These are phyloP conservation scores for Boletus rex-veris DNA, from an alignment of 768 basidiomycete species.

Conservation along the genomic window DNA sequence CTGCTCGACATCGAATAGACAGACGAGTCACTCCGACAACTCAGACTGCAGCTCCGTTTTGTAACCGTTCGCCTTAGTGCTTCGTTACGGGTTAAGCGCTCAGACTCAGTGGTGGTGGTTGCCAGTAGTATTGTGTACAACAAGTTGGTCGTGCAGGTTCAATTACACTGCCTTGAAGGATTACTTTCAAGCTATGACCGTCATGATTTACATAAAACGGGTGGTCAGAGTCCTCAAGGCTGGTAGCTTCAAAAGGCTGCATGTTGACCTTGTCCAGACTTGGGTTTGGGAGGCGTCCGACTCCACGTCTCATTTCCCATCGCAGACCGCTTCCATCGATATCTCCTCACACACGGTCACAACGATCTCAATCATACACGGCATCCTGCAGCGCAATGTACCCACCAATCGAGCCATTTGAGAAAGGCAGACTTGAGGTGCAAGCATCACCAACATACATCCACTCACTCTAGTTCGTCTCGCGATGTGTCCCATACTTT, in stretches of 20 bases:
- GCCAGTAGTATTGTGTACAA: no score
- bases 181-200: no score
- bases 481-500: conserved; percentile 8
- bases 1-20: neutral
- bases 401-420: conserved; percentile 62
- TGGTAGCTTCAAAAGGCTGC: neutral
- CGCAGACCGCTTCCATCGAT: conserved; percentile 19
- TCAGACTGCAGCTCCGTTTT: neutral
- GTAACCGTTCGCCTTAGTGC: no score
- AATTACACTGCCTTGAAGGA: no score
- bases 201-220: neutral
- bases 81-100: no score
- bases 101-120: no score
- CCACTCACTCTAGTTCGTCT: conserved; percentile 70
- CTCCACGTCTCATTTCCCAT: conserved; percentile 7
- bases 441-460: conserved; percentile 44
- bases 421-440: conserved; percentile 64
- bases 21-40: neutral
- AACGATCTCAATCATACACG: conserved; percentile 2
- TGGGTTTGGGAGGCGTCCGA: neutral
- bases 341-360: neutral
- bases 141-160: no score
- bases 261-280: conserved; percentile 9
- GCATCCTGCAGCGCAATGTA: conserved; percentile 47
- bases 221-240: neutral